phyloP scores from a whole-genome alignment of 345 rosid species.

The Cardamine occulta region DNA sequence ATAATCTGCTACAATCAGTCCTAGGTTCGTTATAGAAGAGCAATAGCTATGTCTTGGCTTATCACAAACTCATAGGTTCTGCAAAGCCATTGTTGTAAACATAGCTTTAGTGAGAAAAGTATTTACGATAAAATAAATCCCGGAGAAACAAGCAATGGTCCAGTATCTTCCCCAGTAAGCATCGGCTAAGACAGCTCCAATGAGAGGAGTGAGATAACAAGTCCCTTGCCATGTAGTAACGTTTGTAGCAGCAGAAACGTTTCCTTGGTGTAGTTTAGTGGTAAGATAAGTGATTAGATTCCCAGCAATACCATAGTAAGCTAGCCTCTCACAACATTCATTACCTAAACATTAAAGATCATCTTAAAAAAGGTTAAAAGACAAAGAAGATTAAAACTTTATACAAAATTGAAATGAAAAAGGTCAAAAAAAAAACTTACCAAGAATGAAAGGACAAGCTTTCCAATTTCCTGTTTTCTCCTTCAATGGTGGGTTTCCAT shows the following conservation, averaged over 20 bases:
- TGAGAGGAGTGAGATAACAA: constrained; percentile 89
- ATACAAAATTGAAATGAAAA: background rate
- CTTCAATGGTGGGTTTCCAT: constrained; percentile 79
- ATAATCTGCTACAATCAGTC: background rate
- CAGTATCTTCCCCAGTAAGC: constrained; percentile 98
- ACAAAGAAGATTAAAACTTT: too few relatives aligned
- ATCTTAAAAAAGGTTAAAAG: background rate
- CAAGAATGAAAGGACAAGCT: constrained; percentile 95
- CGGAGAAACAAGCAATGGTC: constrained; percentile 90
- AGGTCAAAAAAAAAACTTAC: constrained; percentile 33
- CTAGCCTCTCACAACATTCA: constrained; percentile 94
- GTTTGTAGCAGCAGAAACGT: constrained; percentile 86
- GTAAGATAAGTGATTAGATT: constrained; percentile 93
- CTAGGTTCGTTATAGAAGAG: too few relatives aligned
- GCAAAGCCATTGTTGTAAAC: background rate
- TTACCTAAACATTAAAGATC: constrained; percentile 55
- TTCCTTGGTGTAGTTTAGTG: constrained; percentile 75
- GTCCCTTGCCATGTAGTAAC: constrained; percentile 93
- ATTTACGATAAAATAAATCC: constrained; percentile 73
- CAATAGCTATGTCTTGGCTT: background rate
- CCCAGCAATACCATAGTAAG: constrained; percentile 87
- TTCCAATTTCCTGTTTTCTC: constrained; percentile 87
- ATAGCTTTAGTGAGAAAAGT: background rate
- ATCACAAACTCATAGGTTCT: background rate
- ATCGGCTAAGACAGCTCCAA: constrained; percentile 91